phyloP scores from a whole-genome alignment of 768 basidiomycete species.

The Collybia sp. region DNA sequence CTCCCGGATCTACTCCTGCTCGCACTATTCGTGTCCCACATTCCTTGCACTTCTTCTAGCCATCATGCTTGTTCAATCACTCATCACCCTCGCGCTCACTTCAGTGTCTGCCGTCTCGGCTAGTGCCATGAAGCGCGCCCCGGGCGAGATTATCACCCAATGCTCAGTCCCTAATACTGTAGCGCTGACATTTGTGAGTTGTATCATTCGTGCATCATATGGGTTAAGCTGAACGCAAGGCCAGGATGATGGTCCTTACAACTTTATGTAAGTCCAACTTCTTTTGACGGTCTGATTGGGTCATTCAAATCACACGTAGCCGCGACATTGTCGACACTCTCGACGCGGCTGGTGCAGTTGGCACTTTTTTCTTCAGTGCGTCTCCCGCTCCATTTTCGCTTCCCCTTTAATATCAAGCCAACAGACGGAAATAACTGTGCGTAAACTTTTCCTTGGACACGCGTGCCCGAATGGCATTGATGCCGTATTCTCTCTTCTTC shows the following conservation, averaged over 20 bases:
- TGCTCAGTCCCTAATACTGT: slow-evolving; percentile 14
- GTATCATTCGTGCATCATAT: background rate
- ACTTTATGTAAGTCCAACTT: slow-evolving; percentile 9
- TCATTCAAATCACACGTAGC: slow-evolving; percentile 1
- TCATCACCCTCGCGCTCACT: too few relatives aligned
- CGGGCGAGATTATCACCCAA: slow-evolving; percentile 24
- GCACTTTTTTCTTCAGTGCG: slow-evolving; percentile 34
- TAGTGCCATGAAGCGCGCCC: slow-evolving; percentile 14
- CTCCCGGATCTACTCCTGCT: too few relatives aligned
- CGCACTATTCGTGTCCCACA: too few relatives aligned
- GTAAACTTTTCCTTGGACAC: background rate
- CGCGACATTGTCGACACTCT: slow-evolving; percentile 22
- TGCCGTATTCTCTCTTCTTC: too few relatives aligned
- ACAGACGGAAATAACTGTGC: background rate
- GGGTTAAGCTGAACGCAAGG: too few relatives aligned
- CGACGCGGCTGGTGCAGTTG: slow-evolving; percentile 25
- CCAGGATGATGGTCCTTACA: slow-evolving; percentile 15
- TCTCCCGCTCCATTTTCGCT: background rate
- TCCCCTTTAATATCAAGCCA: background rate
- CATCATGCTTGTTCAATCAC: too few relatives aligned
- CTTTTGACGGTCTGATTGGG: background rate
- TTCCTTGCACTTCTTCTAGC: too few relatives aligned
- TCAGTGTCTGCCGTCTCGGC: slow-evolving; percentile 10
- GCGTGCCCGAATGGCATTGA: too few relatives aligned
- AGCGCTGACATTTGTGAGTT: slow-evolving; percentile 14